Conservation (phyloP, 73 alveolate genomes). For the Paramecium bursaria region DNA sequence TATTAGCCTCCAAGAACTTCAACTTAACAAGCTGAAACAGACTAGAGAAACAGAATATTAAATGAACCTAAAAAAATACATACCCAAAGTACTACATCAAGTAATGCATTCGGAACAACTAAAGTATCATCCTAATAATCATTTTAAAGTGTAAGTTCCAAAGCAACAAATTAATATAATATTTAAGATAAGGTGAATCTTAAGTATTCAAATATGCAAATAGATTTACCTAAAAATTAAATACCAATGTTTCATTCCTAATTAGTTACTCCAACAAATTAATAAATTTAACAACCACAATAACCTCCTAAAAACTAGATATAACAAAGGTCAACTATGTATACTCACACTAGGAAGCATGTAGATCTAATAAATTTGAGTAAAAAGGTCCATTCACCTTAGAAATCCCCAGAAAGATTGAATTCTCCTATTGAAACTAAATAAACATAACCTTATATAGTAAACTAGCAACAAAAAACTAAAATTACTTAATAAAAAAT, state of each 20-base stretch:
- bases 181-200: no score
- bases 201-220: no score
- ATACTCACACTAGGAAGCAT: background rate
- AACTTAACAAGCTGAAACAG: background rate
- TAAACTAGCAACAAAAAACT: background rate
- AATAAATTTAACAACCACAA: background rate
- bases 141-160: no score
- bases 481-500: conserved; percentile 15
- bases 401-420: background rate
- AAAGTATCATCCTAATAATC: no score
- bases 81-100: no score
- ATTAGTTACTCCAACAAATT: background rate
- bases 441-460: background rate
- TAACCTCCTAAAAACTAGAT: background rate
- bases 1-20: background rate
- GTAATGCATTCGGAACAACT: no score
- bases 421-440: background rate
- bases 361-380: background rate
- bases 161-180: no score
- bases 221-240: background rate
- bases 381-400: conserved; percentile 18
- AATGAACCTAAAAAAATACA: no score
- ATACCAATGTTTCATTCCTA: background rate
- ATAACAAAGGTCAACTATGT: background rate
- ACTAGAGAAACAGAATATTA: no score